These are phyloP conservation scores for Litsea cubeba DNA, from an alignment of 164 flowering plant genomes.

Conservation along the genomic window DNA sequence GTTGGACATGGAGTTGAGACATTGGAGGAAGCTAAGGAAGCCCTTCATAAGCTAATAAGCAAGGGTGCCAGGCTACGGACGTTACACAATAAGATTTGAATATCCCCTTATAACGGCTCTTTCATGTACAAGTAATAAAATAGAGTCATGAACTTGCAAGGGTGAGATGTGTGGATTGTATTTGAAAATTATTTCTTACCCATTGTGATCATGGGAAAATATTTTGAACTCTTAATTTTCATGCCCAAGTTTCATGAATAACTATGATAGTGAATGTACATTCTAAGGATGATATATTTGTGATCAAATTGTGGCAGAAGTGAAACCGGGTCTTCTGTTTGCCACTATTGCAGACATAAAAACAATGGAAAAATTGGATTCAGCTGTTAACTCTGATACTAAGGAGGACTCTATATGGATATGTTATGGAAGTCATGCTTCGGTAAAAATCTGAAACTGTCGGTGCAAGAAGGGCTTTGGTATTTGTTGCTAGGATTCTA, in stretches of 20 bases:
- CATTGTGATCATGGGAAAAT: no score
- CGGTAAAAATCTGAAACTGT: no score
- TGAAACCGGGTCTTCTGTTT: no score
- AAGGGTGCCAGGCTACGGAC: conserved; percentile 40
- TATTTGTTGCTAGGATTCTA: no score
- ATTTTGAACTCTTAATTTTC: not conserved
- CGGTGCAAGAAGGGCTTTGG: no score
- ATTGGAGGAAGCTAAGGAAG: conserved; percentile 86
- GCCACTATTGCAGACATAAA: no score
- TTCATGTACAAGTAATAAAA: not conserved
- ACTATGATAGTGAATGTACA: not conserved
- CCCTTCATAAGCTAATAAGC: conserved; percentile 64
- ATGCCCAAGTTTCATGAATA: not conserved
- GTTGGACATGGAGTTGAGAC: conserved; percentile 71
- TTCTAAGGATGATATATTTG: not conserved
- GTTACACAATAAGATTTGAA: conserved; percentile 35
- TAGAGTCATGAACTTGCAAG: not conserved
- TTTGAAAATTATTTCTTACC: not conserved
- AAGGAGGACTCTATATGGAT: no score
- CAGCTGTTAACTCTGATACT: no score
- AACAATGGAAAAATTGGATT: no score
- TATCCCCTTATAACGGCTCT: not conserved
- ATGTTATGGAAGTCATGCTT: no score
- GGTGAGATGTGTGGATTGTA: not conserved
- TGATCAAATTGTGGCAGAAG: no score